Evolutionary conservation across 176 grass and related monocot genomes (phyloP).

Genomic region (Carex myosuroides): DNA sequence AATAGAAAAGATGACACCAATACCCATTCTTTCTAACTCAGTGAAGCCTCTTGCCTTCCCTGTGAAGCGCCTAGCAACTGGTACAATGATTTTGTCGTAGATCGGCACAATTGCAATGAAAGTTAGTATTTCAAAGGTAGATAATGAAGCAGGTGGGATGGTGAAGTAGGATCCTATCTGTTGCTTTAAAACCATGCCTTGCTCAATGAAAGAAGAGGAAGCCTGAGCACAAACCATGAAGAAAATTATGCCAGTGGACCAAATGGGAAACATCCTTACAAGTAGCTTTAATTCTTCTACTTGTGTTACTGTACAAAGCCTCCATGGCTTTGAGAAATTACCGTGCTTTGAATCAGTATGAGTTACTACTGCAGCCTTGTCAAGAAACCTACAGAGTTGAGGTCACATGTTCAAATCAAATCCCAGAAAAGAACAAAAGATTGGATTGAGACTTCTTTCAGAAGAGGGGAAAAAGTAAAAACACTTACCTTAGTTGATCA

Average conservation of each 20-base stretch:
- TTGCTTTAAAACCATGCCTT: constrained; percentile 86
- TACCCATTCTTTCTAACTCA: constrained; percentile 67
- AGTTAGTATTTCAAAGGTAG: constrained; percentile 72
- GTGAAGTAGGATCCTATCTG: constrained; percentile 41
- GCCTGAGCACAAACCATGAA: constrained; percentile 69
- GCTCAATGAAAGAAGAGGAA: constrained; percentile 75
- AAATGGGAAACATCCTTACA: constrained; percentile 74
- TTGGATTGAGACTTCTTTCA: neutral
- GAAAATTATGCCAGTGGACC: constrained; percentile 74
- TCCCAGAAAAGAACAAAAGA: too few species aligned
- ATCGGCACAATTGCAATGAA: constrained; percentile 65
- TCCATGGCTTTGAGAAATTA: constrained; percentile 51
- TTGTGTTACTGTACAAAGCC: constrained; percentile 81
- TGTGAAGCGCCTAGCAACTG: neutral
- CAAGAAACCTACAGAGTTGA: constrained; percentile 42
- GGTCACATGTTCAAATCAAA: too few species aligned
- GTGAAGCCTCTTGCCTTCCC: constrained; percentile 40
- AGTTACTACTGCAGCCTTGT: constrained; percentile 71
- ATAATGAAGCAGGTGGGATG: constrained; percentile 69
- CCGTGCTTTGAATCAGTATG: constrained; percentile 36
- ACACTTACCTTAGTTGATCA: constrained; percentile 51
- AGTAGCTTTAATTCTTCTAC: constrained; percentile 93
- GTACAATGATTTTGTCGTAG: constrained; percentile 61
- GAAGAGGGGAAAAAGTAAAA: neutral
- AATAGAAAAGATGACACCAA: constrained; percentile 69